Base-by-base conservation (phyloP, 495 filamentous ascomycete genomes). In the Neurospora cerealis region DNA sequence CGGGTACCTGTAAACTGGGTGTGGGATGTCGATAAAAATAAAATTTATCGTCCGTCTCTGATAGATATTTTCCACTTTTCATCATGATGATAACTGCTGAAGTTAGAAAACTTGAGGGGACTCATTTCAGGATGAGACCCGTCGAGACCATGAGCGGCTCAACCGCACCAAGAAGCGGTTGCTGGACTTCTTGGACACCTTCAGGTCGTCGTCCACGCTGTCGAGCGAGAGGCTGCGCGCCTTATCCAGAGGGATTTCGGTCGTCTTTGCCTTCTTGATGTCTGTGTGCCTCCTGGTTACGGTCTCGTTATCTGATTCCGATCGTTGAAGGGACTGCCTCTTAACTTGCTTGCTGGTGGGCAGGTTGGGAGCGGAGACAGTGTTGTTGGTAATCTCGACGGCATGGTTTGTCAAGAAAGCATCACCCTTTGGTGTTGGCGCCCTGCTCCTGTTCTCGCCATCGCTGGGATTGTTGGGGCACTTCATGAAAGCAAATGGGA, bases 401-500 rank as follows among this genome's bases (percentile, higher is more conserved):
- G 17, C 73, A 54, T 19, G 46, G 72, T 34, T 70, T 40, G 36
- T 71, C 66, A 36, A 66, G n/a, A 32, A n/a, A 60, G 42, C 72
- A 66, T 74, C 69, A 24, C 70, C 70, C 38, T 74, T 74, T 8
- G 70, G 71, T 34, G 54, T 66, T 19, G 54, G 54, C 34, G 54
- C 54, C 54, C 54, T 34, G 54, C 54, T 66, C 28, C 54, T 66
- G 54, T 66, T 66, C 54, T 66, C 54, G 15, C 54, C 54, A 34
- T 66, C 54, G 15, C 54, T 34, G 24, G 54, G 54, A 17, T 66
- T 66, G 54, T 66, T 66, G 54, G 54, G 28, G 37, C 48, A 72
- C 11, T 73, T 77, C 79, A 81, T 81, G 37, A 79, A 81, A 21
- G 75, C 38, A 40, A 81, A 81, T 1, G 79, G 79, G 37, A 81